Percentiles rank a stretch among this genome's conserved stretches.
Conservation (phyloP, 192 early-diverging fungal species). For the Coemansia sp. region DNA sequence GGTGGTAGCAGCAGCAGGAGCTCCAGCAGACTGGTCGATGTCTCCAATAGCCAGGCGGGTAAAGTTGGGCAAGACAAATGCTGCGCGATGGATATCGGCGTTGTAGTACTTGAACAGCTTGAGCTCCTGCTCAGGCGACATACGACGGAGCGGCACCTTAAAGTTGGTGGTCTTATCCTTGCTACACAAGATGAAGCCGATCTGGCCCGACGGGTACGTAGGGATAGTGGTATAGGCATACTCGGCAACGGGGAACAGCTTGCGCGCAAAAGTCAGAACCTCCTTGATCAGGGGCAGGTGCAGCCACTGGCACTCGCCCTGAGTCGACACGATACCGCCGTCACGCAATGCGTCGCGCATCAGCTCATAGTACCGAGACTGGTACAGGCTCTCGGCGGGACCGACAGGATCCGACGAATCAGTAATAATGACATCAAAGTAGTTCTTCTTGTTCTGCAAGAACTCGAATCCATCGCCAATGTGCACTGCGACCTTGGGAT, state of each 20-base stretch:
- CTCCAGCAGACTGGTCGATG: background rate
- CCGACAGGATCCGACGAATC: constrained; percentile 98
- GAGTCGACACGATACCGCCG: constrained; percentile 93
- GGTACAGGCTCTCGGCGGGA: constrained; percentile 94
- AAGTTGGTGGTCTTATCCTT: constrained; percentile 78
- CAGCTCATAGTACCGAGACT: constrained; percentile 89
- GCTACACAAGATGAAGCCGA: constrained; percentile 93
- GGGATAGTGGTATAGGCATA: constrained; percentile 96
- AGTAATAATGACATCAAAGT: constrained; percentile 98
- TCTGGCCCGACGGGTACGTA: constrained; percentile 97
- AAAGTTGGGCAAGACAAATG: constrained; percentile 94
- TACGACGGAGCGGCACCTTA: constrained; percentile 74
- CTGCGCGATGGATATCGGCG: constrained; percentile 85
- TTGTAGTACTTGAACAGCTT: constrained; percentile 93
- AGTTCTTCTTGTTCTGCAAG: constrained; percentile 82
- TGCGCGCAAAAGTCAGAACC: constrained; percentile 77
- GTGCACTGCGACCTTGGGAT: constrained; percentile 93
- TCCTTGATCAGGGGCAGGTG: constrained; percentile 91
- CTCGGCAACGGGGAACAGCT: constrained; percentile 88
- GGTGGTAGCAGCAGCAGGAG: background rate
- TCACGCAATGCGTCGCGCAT: constrained; percentile 88
- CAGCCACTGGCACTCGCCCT: constrained; percentile 99
- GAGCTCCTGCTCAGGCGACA: constrained; percentile 78
- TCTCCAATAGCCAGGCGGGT: constrained; percentile 59
- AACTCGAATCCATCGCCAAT: constrained; percentile 97